Evolutionary conservation across 2,329 filamentous ascomycete species (phyloP).

Genomic region (Nothophoma quercina): DNA sequence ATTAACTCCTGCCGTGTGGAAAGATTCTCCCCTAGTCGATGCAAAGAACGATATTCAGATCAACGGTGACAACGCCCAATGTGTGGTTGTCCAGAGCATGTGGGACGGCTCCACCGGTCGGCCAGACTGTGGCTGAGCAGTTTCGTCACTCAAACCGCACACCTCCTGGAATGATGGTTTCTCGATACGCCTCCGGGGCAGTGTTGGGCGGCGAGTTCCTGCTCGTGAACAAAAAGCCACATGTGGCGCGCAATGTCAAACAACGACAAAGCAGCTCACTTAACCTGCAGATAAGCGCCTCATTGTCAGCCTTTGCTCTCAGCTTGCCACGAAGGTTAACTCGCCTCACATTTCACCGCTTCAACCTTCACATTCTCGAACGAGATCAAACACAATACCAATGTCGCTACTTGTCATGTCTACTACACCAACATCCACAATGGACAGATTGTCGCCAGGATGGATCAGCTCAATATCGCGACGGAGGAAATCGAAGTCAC

Average conservation of each 20-base stretch:
- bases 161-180: slow-evolving; percentile 7
- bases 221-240: slow-evolving; percentile 11
- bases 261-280: not conserved
- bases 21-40: no score
- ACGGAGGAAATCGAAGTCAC: slow-evolving; percentile 19
- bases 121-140: slow-evolving; percentile 18
- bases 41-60: not conserved
- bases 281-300: slow-evolving; percentile 7
- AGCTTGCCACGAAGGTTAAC: not conserved
- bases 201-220: slow-evolving; percentile 8
- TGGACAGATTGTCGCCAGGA: slow-evolving; percentile 32
- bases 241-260: not conserved
- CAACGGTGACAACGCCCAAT: not conserved
- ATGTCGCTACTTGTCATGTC: slow-evolving; percentile 42
- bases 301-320: not conserved
- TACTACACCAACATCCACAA: slow-evolving; percentile 27
- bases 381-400: not conserved
- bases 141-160: slow-evolving; percentile 10
- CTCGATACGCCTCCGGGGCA: slow-evolving; percentile 16
- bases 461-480: slow-evolving; percentile 32
- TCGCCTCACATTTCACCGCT: not conserved
- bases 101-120: slow-evolving; percentile 12
- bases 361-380: not conserved
- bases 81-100: not conserved
- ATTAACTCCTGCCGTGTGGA: no score